Percentiles rank a stretch among this genome's conserved stretches.
Evolutionary conservation across 2,329 filamentous ascomycete genomes (phyloP).

Genomic region (Fusarium sp.): DNA sequence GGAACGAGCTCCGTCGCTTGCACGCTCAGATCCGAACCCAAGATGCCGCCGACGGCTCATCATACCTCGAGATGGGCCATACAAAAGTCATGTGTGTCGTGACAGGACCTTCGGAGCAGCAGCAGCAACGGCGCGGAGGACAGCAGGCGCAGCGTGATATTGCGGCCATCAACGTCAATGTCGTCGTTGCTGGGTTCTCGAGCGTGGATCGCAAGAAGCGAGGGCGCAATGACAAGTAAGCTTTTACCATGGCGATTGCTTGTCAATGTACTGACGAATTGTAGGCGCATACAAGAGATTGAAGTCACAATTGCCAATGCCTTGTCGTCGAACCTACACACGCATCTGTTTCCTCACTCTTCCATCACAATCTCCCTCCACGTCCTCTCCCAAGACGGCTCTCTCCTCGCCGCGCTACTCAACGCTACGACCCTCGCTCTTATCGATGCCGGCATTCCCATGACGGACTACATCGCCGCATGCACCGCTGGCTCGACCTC

Average conservation of each 20-base stretch:
- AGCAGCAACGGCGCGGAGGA: conserved; percentile 52
- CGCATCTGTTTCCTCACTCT: conserved; percentile 88
- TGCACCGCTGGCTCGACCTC: conserved; percentile 87
- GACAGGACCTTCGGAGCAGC: conserved; percentile 80
- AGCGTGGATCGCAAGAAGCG: conserved; percentile 85
- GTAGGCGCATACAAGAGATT: conserved; percentile 82
- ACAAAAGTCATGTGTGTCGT: conserved; percentile 97
- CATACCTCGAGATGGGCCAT: conserved; percentile 96
- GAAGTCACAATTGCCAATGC: conserved; percentile 81
- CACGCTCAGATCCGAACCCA: conserved; percentile 93
- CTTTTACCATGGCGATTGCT: neutral
- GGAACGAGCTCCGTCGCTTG: conserved; percentile 94
- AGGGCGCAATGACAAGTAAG: conserved; percentile 81
- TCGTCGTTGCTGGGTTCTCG: conserved; percentile 88
- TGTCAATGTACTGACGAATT: neutral
- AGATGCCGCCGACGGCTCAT: conserved; percentile 90
- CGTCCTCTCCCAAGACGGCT: conserved; percentile 90
- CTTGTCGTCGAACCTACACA: conserved; percentile 82
- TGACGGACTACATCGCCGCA: conserved; percentile 90
- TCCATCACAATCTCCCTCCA: conserved; percentile 86
- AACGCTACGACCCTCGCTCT: conserved; percentile 93
- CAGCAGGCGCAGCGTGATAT: conserved; percentile 59
- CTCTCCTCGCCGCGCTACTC: conserved; percentile 86
- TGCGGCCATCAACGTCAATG: conserved; percentile 78
- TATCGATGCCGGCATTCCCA: conserved; percentile 93